Percentiles rank a stretch among this genome's conserved stretches.
These are phyloP conservation scores for Sergeia podlipaevii DNA, from an alignment of 208 protist species.

Conservation along the genomic window DNA sequence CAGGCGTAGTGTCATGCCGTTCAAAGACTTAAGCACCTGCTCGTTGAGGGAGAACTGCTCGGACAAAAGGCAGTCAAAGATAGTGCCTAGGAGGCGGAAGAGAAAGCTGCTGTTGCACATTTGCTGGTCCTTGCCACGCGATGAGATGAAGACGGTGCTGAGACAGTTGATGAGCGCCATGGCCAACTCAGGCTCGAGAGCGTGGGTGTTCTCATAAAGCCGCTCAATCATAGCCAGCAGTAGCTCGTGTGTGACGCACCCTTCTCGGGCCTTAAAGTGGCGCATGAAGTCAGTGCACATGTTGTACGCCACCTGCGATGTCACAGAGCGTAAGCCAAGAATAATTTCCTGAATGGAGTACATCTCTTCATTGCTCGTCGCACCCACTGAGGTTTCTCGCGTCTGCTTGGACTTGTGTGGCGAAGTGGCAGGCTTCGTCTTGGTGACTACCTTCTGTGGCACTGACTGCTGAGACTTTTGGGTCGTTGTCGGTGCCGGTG, in stretches of 20 bases:
- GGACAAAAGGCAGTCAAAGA: conserved; percentile 85
- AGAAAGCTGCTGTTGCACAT: conserved; percentile 71
- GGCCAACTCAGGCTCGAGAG: conserved; percentile 51
- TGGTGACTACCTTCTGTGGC: background rate
- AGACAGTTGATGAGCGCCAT: conserved; percentile 62
- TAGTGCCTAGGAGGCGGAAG: conserved; percentile 59
- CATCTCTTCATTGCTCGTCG: conserved; percentile 24
- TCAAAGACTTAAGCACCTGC: conserved; percentile 72
- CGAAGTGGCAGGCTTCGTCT: too few relatives aligned
- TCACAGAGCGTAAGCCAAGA: conserved; percentile 61
- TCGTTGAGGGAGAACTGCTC: conserved; percentile 74
- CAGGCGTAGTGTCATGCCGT: conserved; percentile 74
- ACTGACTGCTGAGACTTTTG: background rate
- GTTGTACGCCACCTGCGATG: conserved; percentile 33
- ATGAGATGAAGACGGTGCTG: conserved; percentile 48
- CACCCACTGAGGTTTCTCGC: background rate
- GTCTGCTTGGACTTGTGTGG: too few relatives aligned
- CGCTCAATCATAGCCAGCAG: conserved; percentile 79
- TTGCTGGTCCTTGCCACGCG: conserved; percentile 31
- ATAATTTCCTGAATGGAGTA: conserved; percentile 83
- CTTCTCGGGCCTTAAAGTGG: conserved; percentile 52
- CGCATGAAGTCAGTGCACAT: conserved; percentile 72
- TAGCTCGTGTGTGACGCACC: conserved; percentile 72
- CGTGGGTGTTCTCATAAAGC: conserved; percentile 63
- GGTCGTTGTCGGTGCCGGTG: background rate